Conservation (phyloP, 1,284 basidiomycete species). For the Pseudozyma tsukubaensis region DNA sequence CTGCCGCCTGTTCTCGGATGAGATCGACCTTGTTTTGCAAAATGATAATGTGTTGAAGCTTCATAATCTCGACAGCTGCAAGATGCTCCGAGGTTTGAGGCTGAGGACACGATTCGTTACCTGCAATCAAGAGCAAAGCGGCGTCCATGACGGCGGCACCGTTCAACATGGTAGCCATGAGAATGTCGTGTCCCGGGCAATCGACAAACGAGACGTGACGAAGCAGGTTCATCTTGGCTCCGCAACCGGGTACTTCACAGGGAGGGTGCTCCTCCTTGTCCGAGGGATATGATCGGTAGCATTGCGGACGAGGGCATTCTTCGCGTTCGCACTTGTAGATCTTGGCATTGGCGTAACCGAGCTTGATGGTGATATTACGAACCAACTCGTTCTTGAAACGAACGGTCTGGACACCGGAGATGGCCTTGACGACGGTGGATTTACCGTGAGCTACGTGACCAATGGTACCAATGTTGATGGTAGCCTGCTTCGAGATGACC, state of each 20-base stretch:
- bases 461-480: constrained; percentile 69
- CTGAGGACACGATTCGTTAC: constrained; percentile 98
- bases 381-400: constrained; percentile 92
- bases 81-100: constrained; percentile 98
- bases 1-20: constrained; percentile 66
- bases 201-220: constrained; percentile 89
- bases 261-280: constrained; percentile 92
- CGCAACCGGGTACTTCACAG: constrained; percentile 93
- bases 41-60: constrained; percentile 96
- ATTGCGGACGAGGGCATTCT: constrained; percentile 89
- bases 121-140: constrained; percentile 91
- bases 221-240: constrained; percentile 87
- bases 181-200: constrained; percentile 72
- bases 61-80: constrained; percentile 99
- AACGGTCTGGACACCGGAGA: constrained; percentile 98
- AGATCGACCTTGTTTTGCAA: constrained; percentile 75
- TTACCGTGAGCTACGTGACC: constrained; percentile 81
- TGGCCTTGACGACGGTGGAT: constrained; percentile 98
- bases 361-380: constrained; percentile 97
- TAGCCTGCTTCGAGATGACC: constrained; percentile 96
- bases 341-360: constrained; percentile 98
- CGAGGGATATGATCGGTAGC: constrained; percentile 91
- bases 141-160: constrained; percentile 99
- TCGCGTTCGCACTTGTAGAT: constrained; percentile 98
- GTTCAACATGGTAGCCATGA: constrained; percentile 99